Evolutionary conservation across 352 stramenopile genomes (phyloP).

Genomic region (Phytophthora agathidicida): DNA sequence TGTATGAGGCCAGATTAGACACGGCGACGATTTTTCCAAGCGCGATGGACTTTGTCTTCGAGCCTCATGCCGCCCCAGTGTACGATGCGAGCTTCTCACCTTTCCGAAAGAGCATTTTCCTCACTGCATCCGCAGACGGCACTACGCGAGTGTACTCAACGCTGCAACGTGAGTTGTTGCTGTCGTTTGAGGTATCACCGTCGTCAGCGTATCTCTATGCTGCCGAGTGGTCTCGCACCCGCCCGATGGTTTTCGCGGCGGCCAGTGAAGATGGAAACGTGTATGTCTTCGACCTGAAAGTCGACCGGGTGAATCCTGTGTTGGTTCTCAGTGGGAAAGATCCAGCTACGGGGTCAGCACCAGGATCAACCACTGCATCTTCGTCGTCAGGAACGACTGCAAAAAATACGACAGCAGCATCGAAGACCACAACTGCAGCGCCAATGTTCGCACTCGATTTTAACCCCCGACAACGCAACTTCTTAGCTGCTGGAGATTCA

Average conservation of each 20-base stretch:
- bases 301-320: slow-evolving; percentile 49
- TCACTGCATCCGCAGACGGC: slow-evolving; percentile 81
- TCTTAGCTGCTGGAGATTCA: slow-evolving; percentile 76
- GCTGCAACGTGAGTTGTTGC: slow-evolving; percentile 61
- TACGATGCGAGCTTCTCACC: slow-evolving; percentile 84
- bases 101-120: slow-evolving; percentile 83
- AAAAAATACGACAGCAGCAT: slow-evolving; percentile 4
- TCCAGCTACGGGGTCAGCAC: slow-evolving; percentile 9
- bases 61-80: slow-evolving; percentile 74
- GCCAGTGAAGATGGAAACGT: slow-evolving; percentile 73
- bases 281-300: slow-evolving; percentile 81
- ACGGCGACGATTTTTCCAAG: slow-evolving; percentile 60
- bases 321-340: slow-evolving; percentile 52
- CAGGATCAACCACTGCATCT: slow-evolving; percentile 7
- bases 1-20: slow-evolving; percentile 82
- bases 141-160: slow-evolving; percentile 80
- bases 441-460: slow-evolving; percentile 76
- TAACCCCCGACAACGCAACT: slow-evolving; percentile 85
- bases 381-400: slow-evolving; percentile 5
- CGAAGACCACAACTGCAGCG: slow-evolving; percentile 25
- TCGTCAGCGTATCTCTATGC: slow-evolving; percentile 78
- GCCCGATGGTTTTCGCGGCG: slow-evolving; percentile 76
- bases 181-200: slow-evolving; percentile 69
- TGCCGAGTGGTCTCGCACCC: slow-evolving; percentile 75
- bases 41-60: slow-evolving; percentile 81